Conservation (phyloP, 768 basidiomycete species). For the Chiua virens region DNA sequence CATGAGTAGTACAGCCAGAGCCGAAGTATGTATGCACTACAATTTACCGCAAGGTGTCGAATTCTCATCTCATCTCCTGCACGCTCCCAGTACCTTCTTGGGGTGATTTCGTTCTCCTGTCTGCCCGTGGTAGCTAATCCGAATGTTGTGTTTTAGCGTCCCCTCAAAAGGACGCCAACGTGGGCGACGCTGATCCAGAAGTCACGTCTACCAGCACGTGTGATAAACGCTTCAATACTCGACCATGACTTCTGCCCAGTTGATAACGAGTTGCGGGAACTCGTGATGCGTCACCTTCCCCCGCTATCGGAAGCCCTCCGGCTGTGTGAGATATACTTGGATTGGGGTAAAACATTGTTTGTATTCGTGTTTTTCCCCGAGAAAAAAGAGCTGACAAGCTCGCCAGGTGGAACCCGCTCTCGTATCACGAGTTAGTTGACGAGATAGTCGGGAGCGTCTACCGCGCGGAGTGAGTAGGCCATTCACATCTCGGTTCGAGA, state of each 20-base stretch:
- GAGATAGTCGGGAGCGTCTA: conserved; percentile 57
- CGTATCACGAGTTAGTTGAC: conserved; percentile 55
- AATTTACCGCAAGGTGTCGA: background rate
- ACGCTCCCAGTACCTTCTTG: conserved; percentile 51
- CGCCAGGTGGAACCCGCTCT: conserved; percentile 53
- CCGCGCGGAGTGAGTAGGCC: conserved; percentile 44
- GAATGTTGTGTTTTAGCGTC: conserved; percentile 20
- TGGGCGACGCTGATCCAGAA: conserved; percentile 16
- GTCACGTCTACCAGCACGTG: conserved; percentile 41
- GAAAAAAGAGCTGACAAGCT: background rate
- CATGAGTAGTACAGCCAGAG: conserved; percentile 64
- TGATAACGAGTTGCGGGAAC: conserved; percentile 38
- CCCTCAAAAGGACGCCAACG: conserved; percentile 16
- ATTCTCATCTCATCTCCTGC: background rate
- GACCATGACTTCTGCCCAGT: conserved; percentile 32
- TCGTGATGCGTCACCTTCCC: conserved; percentile 53
- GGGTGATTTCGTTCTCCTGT: conserved; percentile 34
- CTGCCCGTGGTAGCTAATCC: background rate
- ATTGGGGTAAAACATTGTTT: conserved; percentile 59
- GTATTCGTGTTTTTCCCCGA: conserved; percentile 17
- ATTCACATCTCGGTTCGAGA: background rate
- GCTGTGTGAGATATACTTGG: conserved; percentile 65
- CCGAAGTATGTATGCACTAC: conserved; percentile 55
- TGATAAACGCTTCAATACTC: conserved; percentile 38
- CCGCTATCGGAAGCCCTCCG: conserved; percentile 56